Base-by-base conservation (phyloP, 306 rosid species). In the Lablab purpureus region DNA sequence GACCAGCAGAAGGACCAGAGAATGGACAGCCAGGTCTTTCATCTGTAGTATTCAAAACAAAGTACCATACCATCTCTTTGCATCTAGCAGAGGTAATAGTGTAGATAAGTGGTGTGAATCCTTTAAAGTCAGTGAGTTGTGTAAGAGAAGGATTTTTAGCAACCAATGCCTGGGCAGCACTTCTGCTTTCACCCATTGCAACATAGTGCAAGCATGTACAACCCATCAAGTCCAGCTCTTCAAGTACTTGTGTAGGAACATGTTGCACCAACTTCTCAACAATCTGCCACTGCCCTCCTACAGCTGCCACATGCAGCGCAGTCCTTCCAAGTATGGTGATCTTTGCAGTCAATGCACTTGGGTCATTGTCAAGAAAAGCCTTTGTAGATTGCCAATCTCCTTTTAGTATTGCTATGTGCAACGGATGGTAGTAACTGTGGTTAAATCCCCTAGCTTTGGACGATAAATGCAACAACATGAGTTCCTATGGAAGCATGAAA, bases 21-120 rank as follows among this genome's bases (percentile, higher is more conserved):
- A 90, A 90, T 21, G 91, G 87, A 50, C 50, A 36, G 8, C 69
- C 72, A 60, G 85, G 88, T 28, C 64, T 56, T 40, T 86, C 90
- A 78, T 82, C 84, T 2, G 90, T 80, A 55, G 90, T 87, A 41
- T 50, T 74, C 78, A 67, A 84, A 73, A 85, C 77, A 46, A 89
- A 85, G 82, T 77, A 89, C 93, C 88, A 86, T n/a, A 84, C 85
- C 85, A 87, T 82, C 9, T 89, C 86, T 71, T 79, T 80, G 80
- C 75, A 65, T 2, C 52, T 59, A 2, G 81, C 30, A 47, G 75
- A 77, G 12, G 67, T 71, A 7, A 87, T 72, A 8, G 88, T 88
- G 25, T 80, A 45, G 25, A 79, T 12, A 7, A 89, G 85, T 3
- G 91, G 93, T 11, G 91, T 82, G 76, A 73, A 64, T 17, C 87